Evolutionary conservation across 2,329 filamentous ascomycete species (phyloP).

Genomic region (Coniosporium tulheliwenetii): DNA sequence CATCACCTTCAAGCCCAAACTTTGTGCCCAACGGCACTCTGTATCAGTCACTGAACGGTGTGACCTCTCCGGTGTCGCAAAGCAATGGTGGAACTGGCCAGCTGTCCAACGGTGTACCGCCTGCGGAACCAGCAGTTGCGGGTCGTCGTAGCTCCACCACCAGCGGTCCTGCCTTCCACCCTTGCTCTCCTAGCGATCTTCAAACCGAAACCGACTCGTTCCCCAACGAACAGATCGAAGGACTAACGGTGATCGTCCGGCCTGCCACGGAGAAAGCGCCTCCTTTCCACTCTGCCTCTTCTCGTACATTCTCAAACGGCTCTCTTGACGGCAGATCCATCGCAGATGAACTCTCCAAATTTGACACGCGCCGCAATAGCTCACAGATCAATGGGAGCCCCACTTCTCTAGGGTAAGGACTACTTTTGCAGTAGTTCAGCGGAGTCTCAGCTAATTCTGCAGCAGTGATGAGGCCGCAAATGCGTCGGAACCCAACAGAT

Average conservation of each 20-base stretch:
- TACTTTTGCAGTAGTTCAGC: too few relatives aligned
- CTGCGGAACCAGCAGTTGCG: too few relatives aligned
- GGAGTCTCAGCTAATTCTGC: too few relatives aligned
- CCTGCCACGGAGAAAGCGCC: slow-evolving; percentile 15
- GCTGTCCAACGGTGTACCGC: too few relatives aligned
- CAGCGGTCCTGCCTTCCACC: too few relatives aligned
- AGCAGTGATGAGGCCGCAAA: not conserved
- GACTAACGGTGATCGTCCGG: slow-evolving; percentile 35
- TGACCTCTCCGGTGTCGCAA: slow-evolving; percentile 4
- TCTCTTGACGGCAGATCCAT: slow-evolving; percentile 38
- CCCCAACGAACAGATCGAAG: slow-evolving; percentile 35
- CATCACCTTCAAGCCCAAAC: too few relatives aligned
- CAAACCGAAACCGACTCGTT: slow-evolving; percentile 26
- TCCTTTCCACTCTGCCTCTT: slow-evolving; percentile 23
- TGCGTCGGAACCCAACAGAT: not conserved
- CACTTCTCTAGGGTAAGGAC: not conserved
- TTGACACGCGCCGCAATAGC: slow-evolving; percentile 20
- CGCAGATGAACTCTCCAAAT: slow-evolving; percentile 29
- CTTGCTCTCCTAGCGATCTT: too few relatives aligned
- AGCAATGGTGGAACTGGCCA: too few relatives aligned
- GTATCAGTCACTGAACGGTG: slow-evolving; percentile 14
- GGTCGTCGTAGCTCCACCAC: too few relatives aligned
- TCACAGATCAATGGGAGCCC: slow-evolving; percentile 19
- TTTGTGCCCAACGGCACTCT: slow-evolving; percentile 1
- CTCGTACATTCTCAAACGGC: slow-evolving; percentile 39